These are phyloP conservation scores for Quercus aquifolioides DNA, from an alignment of 306 rosid species.

Conservation along the genomic window DNA sequence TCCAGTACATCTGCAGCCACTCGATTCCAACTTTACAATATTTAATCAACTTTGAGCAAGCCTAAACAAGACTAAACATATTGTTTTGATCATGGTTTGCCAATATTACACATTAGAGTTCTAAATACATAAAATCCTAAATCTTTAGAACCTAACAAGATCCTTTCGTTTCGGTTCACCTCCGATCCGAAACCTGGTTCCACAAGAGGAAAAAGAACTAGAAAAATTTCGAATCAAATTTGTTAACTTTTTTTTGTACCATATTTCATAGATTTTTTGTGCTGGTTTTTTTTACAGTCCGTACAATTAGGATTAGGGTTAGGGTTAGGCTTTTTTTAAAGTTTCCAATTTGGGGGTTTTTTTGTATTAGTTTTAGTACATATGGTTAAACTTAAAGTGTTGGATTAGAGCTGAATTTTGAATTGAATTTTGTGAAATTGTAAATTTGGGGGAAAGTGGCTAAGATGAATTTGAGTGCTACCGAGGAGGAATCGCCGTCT, in stretches of 20 bases:
- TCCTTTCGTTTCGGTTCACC: conserved; percentile 32
- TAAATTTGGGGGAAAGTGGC: conserved; percentile 41
- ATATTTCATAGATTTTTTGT: background rate
- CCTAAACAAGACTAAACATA: too few relatives aligned
- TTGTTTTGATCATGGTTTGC: too few relatives aligned
- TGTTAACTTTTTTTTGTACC: background rate
- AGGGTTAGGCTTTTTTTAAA: background rate
- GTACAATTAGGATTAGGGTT: conserved; percentile 39
- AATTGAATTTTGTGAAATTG: background rate
- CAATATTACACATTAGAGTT: too few relatives aligned
- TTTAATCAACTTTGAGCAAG: too few relatives aligned
- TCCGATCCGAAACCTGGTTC: conserved; percentile 76
- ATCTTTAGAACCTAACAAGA: too few relatives aligned
- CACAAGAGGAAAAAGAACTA: conserved; percentile 55
- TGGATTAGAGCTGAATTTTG: conserved; percentile 12
- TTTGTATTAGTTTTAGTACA: background rate
- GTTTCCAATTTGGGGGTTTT: background rate
- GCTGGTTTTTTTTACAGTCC: conserved; percentile 22
- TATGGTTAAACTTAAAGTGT: background rate
- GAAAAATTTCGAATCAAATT: background rate
- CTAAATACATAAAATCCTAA: too few relatives aligned
- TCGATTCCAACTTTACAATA: too few relatives aligned
- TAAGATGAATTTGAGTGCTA: conserved; percentile 56
- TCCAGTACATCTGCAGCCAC: too few relatives aligned
- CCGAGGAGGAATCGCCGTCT: conserved; percentile 63